Conservation (phyloP, 345 rosid genomes). For the Citrus medica region DNA sequence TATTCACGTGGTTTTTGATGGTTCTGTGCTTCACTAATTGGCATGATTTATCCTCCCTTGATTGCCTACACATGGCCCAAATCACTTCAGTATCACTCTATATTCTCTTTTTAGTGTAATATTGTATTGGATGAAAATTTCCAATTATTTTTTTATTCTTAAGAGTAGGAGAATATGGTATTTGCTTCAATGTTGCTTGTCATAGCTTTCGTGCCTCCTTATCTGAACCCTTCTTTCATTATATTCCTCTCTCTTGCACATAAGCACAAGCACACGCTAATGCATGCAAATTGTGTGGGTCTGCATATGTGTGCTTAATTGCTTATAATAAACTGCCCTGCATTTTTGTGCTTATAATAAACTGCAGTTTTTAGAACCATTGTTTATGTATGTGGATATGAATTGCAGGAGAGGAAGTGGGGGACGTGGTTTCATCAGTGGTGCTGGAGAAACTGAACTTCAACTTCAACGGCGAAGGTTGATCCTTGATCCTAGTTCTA, state of each 20-base stretch:
- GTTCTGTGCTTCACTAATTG: neutral
- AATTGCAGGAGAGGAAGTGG: constrained; percentile 90
- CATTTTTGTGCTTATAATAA: neutral
- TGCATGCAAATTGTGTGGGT: neutral
- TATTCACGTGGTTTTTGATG: neutral
- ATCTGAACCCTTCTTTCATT: neutral
- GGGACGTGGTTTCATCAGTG: constrained; percentile 85
- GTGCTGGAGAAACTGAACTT: constrained; percentile 99
- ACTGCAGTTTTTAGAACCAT: neutral
- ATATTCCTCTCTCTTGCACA: neutral
- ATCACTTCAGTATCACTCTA: neutral
- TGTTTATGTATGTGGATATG: constrained; percentile 9
- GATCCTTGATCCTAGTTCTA: constrained; percentile 16
- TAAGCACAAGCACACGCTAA: neutral
- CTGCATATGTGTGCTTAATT: neutral
- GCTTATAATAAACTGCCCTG: neutral
- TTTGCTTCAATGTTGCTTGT: neutral
- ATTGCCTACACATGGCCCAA: neutral
- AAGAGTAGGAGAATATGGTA: neutral
- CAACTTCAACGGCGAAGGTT: constrained; percentile 95
- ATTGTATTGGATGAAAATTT: neutral
- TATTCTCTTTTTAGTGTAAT: neutral
- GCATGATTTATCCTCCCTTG: neutral
- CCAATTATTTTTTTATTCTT: neutral
- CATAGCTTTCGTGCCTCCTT: neutral